A percentile compares a stretch with the other conserved stretches of the same genome.
phyloP scores from a whole-genome alignment of 2,329 filamentous ascomycete genomes.

The Fusarium sp. region DNA sequence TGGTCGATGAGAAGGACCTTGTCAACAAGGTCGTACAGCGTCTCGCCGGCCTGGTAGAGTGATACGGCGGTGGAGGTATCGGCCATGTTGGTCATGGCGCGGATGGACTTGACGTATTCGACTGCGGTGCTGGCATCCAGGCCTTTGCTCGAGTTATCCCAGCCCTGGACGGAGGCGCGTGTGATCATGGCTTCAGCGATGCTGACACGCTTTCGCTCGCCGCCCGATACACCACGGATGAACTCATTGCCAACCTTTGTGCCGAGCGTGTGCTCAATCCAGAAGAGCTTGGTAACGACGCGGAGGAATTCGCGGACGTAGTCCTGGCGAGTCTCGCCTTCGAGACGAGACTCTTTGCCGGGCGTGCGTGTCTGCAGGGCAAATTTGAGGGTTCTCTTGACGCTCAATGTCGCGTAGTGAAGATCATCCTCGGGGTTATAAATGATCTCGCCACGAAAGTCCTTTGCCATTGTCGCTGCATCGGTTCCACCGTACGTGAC shows the following conservation, averaged over 20 bases:
- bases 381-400: conserved; percentile 72
- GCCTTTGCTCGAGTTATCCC: conserved; percentile 78
- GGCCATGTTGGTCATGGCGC: conserved; percentile 74
- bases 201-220: conserved; percentile 77
- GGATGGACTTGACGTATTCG: conserved; percentile 72
- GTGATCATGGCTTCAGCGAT: conserved; percentile 73
- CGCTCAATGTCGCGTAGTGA: conserved; percentile 74
- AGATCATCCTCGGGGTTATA: conserved; percentile 75
- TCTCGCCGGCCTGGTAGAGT: conserved; percentile 75
- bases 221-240: conserved; percentile 69
- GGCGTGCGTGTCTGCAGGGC: conserved; percentile 72
- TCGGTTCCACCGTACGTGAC: conserved; percentile 67
- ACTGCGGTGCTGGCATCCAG: conserved; percentile 77
- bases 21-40: conserved; percentile 73
- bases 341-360: conserved; percentile 56
- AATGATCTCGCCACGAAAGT: conserved; percentile 69
- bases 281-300: conserved; percentile 75
- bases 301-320: conserved; percentile 62
- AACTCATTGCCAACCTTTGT: conserved; percentile 76
- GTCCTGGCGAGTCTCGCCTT: conserved; percentile 67
- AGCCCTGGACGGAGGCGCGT: conserved; percentile 71
- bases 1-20: conserved; percentile 79
- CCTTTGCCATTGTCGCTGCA: conserved; percentile 56
- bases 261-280: conserved; percentile 74
- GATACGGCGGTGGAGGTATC: conserved; percentile 75